Base-by-base conservation (phyloP, 2,329 filamentous ascomycete species). In the Calonectria hawksworthii region DNA sequence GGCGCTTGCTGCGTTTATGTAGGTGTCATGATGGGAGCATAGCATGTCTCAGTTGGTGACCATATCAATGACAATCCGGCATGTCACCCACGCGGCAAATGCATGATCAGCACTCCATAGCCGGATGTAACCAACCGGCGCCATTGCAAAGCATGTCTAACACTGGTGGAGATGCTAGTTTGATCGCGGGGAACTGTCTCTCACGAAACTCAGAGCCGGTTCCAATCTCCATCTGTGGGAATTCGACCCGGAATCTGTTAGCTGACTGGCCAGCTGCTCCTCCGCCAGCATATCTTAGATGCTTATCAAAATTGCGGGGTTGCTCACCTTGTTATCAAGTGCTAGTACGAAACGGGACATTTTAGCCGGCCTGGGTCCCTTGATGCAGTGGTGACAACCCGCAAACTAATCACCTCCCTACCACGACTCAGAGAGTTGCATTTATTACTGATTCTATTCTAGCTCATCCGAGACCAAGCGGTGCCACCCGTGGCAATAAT, bases 281-380 rank as follows among this genome's bases (percentile, higher is more conserved):
- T 18, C 61, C 50, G 23, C n/a, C 32, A 34, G 54, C 54, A 52
- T 74, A 69, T 68, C 64, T 73, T 36, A 14, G 32, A 44, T 14
- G 34, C 50, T 74, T 74, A 74, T 74, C 72, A 66, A 21, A 36
- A 67, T 67, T 74, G 72, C 72, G 72, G 72, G 72, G 72, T 70
- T 63, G 51, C 61, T 47, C 30, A 23, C 38, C 14, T 36, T 67
- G 66, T 28, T 74, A 74, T 74, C 72, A 61, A 32, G 13, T 51
- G 67, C 72, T 61, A 74, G 34, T 14, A 28, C 72, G 13, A 28
- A 67, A 44, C 10, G 14, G 34, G 61, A 36, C 69, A 66, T 70
- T 41, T 66, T 74, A 61, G n/a, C 68, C 72, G 72, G 66, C 26
- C 18, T n/a, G 32, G 26, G 41, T 41, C 34, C 34, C 56, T 61